Evolutionary conservation across 805 yeast species (phyloP), one percentile per base, ranked within the genome.

Genomic region (Saccharomycopsis amapae): DNA sequence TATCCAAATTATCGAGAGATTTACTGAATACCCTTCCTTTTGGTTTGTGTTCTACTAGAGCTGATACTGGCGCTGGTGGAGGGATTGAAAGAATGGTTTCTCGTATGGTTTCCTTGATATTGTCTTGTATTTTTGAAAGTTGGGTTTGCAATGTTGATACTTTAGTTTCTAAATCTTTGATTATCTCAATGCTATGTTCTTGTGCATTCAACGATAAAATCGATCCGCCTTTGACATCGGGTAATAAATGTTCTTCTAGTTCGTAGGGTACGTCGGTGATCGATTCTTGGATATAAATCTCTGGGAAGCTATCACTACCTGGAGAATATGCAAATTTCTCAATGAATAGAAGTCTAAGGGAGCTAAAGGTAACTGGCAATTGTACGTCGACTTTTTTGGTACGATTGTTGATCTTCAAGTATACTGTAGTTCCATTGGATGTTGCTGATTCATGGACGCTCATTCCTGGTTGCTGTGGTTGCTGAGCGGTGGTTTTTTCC

Each of bases 301-400:
- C 84, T 0, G 97, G 97, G 53, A 87, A 86, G 1, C 75, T 63
- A 10, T 77, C 73, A 1, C 76, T 62, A 0, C 83, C 81, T 0
- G 95, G 93, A 0, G 90, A 74, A 59, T 82, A 87, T 2, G 90
- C 86, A 65, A 88, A 89, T 55, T 79, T 85, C 56, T 90, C 96
- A 4, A 89, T 85, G 58, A 90, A 90, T 20, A 85, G 64, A 1
- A 87, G 68, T 38, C 93, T 71, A 30, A 84, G 56, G 2, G 79
- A 68, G 2, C 65, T 68, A 39, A 63, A 63, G 5, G 63, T 56
- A 3, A 62, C 50, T 4, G 71, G 67, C 2, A 53, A 49, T 1
- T 61, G 42, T 3, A 61, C 25, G 3, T 32, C 17, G 1, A 73
- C 74, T 54, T 78, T 81, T 58, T 78, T 82, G 1, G 81, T 79